Evolutionary conservation across 805 yeast species (phyloP), one percentile per base, ranked within the genome.

Genomic region (Yarrowia porcina): DNA sequence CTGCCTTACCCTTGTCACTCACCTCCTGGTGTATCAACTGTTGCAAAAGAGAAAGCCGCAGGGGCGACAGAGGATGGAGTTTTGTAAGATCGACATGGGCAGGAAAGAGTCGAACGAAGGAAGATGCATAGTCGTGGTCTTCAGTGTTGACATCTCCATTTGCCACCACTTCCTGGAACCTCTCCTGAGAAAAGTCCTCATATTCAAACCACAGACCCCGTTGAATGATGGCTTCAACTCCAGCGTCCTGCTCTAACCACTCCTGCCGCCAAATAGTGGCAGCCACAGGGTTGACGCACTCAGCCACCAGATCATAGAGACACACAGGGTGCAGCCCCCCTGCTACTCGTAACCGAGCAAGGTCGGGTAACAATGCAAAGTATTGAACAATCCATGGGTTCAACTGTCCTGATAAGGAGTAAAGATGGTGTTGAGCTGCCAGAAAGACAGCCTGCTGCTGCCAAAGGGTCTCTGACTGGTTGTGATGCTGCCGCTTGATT

Each of bases 321-420:
- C 44, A 36, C 17, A n/a, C 33, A 1, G 59, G 44, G 10, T 52
- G 30, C 1, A 36, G 25, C 3, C 17, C 17, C 17, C 59, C 59
- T 4, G 59, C 12, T 3, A 52, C 59, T 11, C 44, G 42, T 13
- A 25, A 7, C 7, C 33, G 33, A 2, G 42, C 33, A 25, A 52
- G 15, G 7, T 52, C 44, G 2, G 44, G 59, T 13, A 36, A 12
- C 32, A 52, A 18, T 4, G 27, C 44, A 36, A 52, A 52, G 33
- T 52, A 52, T 17, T 52, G 59, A 8, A 35, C 59, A 8, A 52
- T 33, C 59, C 59, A 52, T 1, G 59, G 59, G 18, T 52, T 52
- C 8, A 36, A 17, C 25, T 35, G 44, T 12, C 32, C 59, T 2
- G 59, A 52, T 21, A 35, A 23, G 7, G 59, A 52, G 35, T 52